Evolutionary conservation across 768 basidiomycete genomes (phyloP), one percentile per base, ranked within the genome.

Genomic region (Dioszegia crocea): DNA sequence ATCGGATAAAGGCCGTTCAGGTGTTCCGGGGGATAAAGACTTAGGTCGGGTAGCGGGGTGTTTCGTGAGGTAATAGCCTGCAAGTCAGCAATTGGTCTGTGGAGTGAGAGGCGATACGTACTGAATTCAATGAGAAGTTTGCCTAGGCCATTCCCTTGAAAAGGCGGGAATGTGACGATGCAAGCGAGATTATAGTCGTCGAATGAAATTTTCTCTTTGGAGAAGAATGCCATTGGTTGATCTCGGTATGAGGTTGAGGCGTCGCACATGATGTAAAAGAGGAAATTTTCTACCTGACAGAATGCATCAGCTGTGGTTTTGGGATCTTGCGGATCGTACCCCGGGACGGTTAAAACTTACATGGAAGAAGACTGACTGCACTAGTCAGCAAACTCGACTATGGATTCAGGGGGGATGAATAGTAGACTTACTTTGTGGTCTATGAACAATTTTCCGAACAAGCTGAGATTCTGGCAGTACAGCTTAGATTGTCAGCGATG

Each of bases 121-220:
- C 94, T 98, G 81, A 98, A 96, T 79, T 99, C 94, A 63, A 98
- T 97, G 82, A 99, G 83, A 24, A 98, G 85, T 82, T 89, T 91
- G 2, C 94, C 96, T 68, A 88, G 96, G 5, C 91, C 89, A 66
- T 86, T 84, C 58, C 85, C 82, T 70, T 97, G 94, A 70, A 86
- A 91, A 17, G 92, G 96, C 1, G 96, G 96, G 40, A 99, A 84
- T 6, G 88, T 89, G 66, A 98, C 86, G 67, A 99, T 99, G 76
- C 91, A 93, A 2, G 94, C 94, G 9, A 99, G 83, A 71, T 99
- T 99, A 79, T 93, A 96, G 67, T 94, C 89, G 66, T 99, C 96
- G 63, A 91, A 94, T 1, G 93, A 94, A 30, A 88, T 75, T 74
- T 97, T 98, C 79, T 99, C 96, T 89, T 93, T 87, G 17, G 84